A percentile compares a stretch with the other conserved stretches of the same genome.
phyloP scores from a whole-genome alignment of 805 yeast species.

The Brettanomyces anomalus region DNA sequence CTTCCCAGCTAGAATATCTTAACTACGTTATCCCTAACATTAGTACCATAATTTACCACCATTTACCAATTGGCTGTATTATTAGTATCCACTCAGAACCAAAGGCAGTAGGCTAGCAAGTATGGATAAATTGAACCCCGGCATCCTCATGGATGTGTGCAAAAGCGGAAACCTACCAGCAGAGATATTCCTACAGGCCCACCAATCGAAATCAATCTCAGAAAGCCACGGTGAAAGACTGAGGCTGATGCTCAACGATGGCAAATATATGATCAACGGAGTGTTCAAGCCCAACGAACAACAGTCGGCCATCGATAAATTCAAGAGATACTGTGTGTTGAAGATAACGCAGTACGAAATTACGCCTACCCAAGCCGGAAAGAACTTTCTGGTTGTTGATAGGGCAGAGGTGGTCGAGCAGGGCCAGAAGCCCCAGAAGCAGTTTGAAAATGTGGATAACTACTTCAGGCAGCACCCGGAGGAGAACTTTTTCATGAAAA shows the following conservation, averaged over 20 bases:
- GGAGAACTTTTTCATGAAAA: constrained; percentile 29
- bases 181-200: constrained; percentile 21
- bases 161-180: constrained; percentile 13
- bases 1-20: too few species aligned
- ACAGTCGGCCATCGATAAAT: constrained; percentile 20
- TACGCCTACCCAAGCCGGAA: constrained; percentile 19
- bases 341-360: constrained; percentile 16
- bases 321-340: constrained; percentile 17
- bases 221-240: constrained; percentile 34
- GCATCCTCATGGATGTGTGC: constrained; percentile 16
- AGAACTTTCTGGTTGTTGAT: constrained; percentile 21
- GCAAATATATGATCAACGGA: constrained; percentile 40
- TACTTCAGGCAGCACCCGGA: constrained; percentile 53
- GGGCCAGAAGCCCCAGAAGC: constrained; percentile 23
- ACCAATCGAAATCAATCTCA: constrained; percentile 23
- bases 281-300: constrained; percentile 38
- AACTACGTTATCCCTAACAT: too few species aligned
- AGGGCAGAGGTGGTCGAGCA: constrained; percentile 23
- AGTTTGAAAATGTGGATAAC: constrained; percentile 33
- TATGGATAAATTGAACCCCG: constrained; percentile 17
- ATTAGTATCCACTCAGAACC: too few species aligned
- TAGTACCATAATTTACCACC: too few species aligned
- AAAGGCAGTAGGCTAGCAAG: too few species aligned
- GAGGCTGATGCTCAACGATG: constrained; percentile 44
- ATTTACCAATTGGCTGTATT: too few species aligned